Conservation (phyloP, 176 grass and related monocot species). For the Oryza meridionalis region DNA sequence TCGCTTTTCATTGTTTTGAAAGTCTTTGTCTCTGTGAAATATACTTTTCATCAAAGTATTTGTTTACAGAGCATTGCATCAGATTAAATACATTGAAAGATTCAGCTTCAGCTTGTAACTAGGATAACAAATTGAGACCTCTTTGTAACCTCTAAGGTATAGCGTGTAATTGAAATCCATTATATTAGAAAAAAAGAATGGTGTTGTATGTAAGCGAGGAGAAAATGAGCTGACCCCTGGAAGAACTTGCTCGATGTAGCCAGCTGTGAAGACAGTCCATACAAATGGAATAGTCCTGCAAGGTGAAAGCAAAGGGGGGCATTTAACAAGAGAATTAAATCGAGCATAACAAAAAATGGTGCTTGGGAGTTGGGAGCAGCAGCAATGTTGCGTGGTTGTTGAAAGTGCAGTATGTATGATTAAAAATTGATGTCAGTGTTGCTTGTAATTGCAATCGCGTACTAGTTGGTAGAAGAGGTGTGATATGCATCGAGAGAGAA, state of each 20-base stretch:
- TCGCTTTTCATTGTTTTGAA: not conserved
- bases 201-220: not conserved
- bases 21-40: too few relatives aligned
- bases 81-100: not conserved
- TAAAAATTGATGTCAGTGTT: too few relatives aligned
- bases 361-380: not conserved
- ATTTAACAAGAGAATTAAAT: not conserved
- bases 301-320: not conserved
- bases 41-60: too few relatives aligned
- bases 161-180: not conserved
- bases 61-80: too few relatives aligned
- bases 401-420: not conserved
- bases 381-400: not conserved
- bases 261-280: conserved; percentile 95
- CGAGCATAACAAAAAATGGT: not conserved
- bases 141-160: not conserved
- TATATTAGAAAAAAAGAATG: not conserved
- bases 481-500: not conserved
- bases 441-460: not conserved
- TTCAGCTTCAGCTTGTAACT: not conserved
- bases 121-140: not conserved
- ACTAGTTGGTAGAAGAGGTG: not conserved
- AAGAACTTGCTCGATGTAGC: conserved; percentile 96
- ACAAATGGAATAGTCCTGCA: conserved; percentile 94
- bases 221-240: conserved; percentile 61